Evolutionary conservation across 768 basidiomycete species (phyloP).

Genomic region (Pseudohyphozyma bogoriensis): DNA sequence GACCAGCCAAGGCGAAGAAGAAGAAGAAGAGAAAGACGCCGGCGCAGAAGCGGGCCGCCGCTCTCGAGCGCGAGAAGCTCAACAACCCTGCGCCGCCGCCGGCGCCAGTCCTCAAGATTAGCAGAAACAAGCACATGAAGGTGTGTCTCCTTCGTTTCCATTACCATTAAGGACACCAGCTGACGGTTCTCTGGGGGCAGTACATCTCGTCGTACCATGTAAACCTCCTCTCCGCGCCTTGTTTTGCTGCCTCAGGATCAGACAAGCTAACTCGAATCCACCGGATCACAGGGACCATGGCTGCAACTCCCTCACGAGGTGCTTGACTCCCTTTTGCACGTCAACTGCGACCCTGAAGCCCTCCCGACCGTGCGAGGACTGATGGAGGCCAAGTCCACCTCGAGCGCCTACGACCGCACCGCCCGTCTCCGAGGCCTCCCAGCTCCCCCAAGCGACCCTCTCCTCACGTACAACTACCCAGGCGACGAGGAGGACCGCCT

Average conservation of each 20-base stretch:
- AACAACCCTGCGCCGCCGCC: conserved; percentile 35
- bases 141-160: conserved; percentile 41
- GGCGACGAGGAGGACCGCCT: conserved; percentile 50
- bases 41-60: conserved; percentile 13
- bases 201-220: conserved; percentile 14
- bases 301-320: conserved; percentile 77
- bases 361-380: conserved; percentile 35
- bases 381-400: conserved; percentile 3
- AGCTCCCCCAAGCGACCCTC: conserved; percentile 34
- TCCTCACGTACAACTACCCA: no score
- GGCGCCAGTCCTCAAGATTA: conserved; percentile 46
- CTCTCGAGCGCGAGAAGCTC: neutral
- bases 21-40: conserved; percentile 22
- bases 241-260: no score
- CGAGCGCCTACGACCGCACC: conserved; percentile 36
- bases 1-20: conserved; percentile 4
- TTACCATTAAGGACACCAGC: no score
- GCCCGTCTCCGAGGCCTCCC: conserved; percentile 36
- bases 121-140: conserved; percentile 87
- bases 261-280: neutral
- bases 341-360: conserved; percentile 60
- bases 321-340: conserved; percentile 64
- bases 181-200: no score
- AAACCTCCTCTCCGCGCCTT: neutral
- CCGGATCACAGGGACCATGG: conserved; percentile 66